Percentiles rank a stretch among this genome's conserved stretches.
Evolutionary conservation across 2,329 filamentous ascomycete species (phyloP).

Genomic region (Colletotrichum chrysophilum): DNA sequence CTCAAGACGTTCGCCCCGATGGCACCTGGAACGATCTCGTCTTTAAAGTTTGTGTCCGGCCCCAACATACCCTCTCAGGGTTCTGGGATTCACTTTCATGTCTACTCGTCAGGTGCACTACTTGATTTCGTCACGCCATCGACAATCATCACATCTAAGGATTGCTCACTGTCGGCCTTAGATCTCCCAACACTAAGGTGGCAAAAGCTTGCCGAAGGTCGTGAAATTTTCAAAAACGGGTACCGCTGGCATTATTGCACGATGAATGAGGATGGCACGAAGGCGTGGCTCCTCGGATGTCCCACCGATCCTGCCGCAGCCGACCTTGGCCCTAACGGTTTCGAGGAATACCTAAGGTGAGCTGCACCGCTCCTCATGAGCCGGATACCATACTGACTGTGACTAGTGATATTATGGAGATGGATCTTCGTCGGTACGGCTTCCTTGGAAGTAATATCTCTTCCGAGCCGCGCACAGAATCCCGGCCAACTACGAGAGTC

Average conservation of each 20-base stretch:
- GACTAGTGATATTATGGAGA: constrained; percentile 81
- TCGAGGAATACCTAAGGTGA: constrained; percentile 84
- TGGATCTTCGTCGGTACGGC: constrained; percentile 91
- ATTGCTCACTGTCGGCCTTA: constrained; percentile 89
- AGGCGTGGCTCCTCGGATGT: constrained; percentile 95
- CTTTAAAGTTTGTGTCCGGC: constrained; percentile 87
- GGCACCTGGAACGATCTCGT: constrained; percentile 88
- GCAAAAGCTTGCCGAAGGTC: constrained; percentile 93
- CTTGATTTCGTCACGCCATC: constrained; percentile 95
- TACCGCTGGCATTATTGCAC: constrained; percentile 99
- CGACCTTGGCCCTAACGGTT: constrained; percentile 70
- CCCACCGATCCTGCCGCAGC: constrained; percentile 73
- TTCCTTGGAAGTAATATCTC: constrained; percentile 81
- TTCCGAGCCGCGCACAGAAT: constrained; percentile 56
- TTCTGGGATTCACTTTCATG: constrained; percentile 92
- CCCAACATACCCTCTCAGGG: constrained; percentile 86
- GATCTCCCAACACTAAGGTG: constrained; percentile 88
- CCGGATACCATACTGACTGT: not conserved
- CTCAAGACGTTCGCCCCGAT: constrained; percentile 78
- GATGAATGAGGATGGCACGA: constrained; percentile 92
- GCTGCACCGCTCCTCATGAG: not conserved
- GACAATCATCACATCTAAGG: constrained; percentile 81
- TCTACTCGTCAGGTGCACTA: constrained; percentile 90
- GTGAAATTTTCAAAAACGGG: constrained; percentile 89
- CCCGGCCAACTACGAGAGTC: constrained; percentile 53